These are phyloP conservation scores for Torulaspora globosa DNA, from an alignment of 1,139 yeast species.

Conservation along the genomic window DNA sequence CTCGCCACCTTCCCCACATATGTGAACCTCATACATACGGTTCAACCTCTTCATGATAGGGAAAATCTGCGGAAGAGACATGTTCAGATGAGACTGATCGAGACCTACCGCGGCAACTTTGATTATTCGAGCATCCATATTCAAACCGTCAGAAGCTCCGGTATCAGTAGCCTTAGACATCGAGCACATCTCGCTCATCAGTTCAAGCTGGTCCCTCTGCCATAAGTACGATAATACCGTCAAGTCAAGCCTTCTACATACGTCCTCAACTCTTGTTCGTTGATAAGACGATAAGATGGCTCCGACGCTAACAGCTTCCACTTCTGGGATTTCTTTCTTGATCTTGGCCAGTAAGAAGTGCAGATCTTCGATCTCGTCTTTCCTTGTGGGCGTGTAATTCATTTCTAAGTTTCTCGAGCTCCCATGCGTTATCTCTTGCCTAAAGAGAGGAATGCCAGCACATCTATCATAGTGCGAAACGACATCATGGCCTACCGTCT, in stretches of 20 bases:
- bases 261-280: slow-evolving; percentile 87
- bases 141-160: slow-evolving; percentile 31
- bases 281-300: slow-evolving; percentile 93
- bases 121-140: slow-evolving; percentile 77
- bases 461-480: slow-evolving; percentile 64
- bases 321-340: slow-evolving; percentile 56
- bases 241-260: slow-evolving; percentile 68
- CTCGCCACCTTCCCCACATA: slow-evolving; percentile 99
- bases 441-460: slow-evolving; percentile 71
- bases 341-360: slow-evolving; percentile 49
- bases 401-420: slow-evolving; percentile 58
- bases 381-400: slow-evolving; percentile 59
- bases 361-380: slow-evolving; percentile 87
- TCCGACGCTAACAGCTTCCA: slow-evolving; percentile 88
- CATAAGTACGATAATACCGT: slow-evolving; percentile 74
- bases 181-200: slow-evolving; percentile 77
- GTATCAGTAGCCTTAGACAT: slow-evolving; percentile 24
- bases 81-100: slow-evolving; percentile 60
- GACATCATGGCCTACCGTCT: slow-evolving; percentile 93
- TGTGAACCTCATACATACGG: slow-evolving; percentile 69
- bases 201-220: slow-evolving; percentile 78
- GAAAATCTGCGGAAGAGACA: slow-evolving; percentile 56
- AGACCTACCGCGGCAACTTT: slow-evolving; percentile 94
- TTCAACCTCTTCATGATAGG: slow-evolving; percentile 60
- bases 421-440: slow-evolving; percentile 59